A percentile compares a stretch with the other conserved stretches of the same genome.
phyloP scores from a whole-genome alignment of 106 monocot genomes.

The Hemerocallis citrina region DNA sequence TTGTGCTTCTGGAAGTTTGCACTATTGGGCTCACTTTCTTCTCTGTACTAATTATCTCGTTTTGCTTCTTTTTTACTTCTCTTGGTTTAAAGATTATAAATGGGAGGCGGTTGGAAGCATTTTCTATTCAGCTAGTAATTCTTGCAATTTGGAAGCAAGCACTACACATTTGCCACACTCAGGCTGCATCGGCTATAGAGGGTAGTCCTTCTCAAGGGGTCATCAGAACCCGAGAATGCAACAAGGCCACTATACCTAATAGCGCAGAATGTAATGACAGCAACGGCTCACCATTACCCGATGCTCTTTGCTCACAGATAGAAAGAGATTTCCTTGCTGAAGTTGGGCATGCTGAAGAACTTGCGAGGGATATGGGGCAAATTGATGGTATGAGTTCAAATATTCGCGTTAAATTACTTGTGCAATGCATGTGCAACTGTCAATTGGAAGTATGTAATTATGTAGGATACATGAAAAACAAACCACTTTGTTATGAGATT shows the following conservation, averaged over 20 bases:
- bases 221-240: constrained; percentile 8
- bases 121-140: constrained; percentile 82
- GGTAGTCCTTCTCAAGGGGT: constrained; percentile 50
- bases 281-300: constrained; percentile 22
- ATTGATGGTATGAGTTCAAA: constrained; percentile 43
- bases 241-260: constrained; percentile 13
- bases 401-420: no score
- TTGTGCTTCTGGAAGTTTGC: no score
- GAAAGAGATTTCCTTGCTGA: constrained; percentile 75
- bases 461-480: no score
- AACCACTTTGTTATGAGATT: no score
- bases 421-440: no score
- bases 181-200: constrained; percentile 54
- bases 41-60: no score
- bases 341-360: constrained; percentile 73
- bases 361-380: constrained; percentile 51
- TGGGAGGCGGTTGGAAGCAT: constrained; percentile 57
- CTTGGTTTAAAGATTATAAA: constrained; percentile 37
- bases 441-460: no score
- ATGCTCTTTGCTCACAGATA: constrained; percentile 40
- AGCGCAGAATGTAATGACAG: constrained; percentile 15
- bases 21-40: no score
- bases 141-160: constrained; percentile 98
- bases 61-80: no score
- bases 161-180: constrained; percentile 69